Conservation (phyloP, 371 early-diverging fungal genomes). For the Parasitella parasitica region DNA sequence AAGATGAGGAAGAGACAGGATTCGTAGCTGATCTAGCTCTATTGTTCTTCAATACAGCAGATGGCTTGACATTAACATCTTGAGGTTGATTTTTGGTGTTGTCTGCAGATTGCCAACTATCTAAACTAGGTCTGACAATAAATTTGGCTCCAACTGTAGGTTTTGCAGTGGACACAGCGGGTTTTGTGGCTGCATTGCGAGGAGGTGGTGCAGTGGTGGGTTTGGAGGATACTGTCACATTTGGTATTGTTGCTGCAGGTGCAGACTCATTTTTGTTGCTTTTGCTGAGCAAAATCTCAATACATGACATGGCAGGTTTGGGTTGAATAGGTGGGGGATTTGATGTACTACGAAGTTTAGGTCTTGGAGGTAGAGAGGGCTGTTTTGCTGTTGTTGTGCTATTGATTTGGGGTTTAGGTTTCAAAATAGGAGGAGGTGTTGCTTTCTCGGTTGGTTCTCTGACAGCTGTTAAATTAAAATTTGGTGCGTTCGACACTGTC, state of each 20-base stretch:
- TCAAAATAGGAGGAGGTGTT: conserved; percentile 22
- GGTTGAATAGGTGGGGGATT: conserved; percentile 28
- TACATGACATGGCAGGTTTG: conserved; percentile 13
- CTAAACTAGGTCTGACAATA: conserved; percentile 1
- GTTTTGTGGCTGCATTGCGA: not conserved
- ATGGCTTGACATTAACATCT: conserved; percentile 21
- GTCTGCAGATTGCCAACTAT: conserved; percentile 2
- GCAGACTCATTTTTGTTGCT: not conserved
- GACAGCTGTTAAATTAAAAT: not conserved
- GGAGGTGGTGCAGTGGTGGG: not conserved
- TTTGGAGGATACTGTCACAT: not conserved
- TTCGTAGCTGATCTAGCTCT: conserved; percentile 25
- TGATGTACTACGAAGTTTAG: conserved; percentile 30
- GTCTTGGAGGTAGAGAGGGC: conserved; percentile 23
- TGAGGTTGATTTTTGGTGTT: not conserved
- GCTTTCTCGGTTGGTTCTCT: not conserved
- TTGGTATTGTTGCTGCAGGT: not conserved
- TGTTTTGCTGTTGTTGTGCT: not conserved
- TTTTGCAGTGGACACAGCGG: not conserved
- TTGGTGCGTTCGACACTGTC: not conserved
- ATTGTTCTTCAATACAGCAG: conserved; percentile 8
- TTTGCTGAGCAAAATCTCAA: conserved; percentile 5
- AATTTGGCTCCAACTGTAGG: not conserved
- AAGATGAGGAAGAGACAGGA: not conserved
- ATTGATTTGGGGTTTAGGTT: conserved; percentile 29